Percentiles rank a stretch among this genome's conserved stretches.
Evolutionary conservation across 2,329 filamentous ascomycete genomes (phyloP).

Genomic region (Monilinia polystroma): DNA sequence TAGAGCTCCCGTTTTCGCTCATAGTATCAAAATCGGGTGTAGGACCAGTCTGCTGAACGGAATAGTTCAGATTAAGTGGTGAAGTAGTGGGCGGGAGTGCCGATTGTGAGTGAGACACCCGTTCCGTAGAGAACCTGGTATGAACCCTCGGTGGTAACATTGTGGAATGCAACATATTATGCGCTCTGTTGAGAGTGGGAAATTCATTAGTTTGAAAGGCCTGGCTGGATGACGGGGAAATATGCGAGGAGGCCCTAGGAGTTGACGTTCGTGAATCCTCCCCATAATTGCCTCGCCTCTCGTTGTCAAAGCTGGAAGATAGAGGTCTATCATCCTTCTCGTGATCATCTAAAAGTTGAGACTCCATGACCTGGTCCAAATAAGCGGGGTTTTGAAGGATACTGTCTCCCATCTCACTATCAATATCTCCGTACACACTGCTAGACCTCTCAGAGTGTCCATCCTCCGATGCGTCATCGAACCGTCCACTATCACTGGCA

Average conservation of each 20-base stretch:
- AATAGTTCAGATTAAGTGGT: not conserved
- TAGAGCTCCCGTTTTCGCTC: conserved; percentile 20
- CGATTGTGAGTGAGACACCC: conserved; percentile 38
- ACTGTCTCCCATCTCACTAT: conserved; percentile 34
- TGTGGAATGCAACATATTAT: conserved; percentile 34
- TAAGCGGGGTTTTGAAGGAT: conserved; percentile 37
- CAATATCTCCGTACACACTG: conserved; percentile 27
- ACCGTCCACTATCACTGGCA: conserved; percentile 38
- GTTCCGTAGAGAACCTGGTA: conserved; percentile 34
- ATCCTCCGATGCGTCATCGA: conserved; percentile 41
- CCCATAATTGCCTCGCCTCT: conserved; percentile 2
- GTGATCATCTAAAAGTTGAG: conserved; percentile 34
- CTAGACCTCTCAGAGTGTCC: conserved; percentile 32
- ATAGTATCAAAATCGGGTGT: not conserved
- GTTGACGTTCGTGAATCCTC: conserved; percentile 41
- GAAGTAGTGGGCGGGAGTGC: conserved; percentile 23
- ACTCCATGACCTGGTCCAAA: conserved; percentile 39
- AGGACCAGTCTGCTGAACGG: not conserved
- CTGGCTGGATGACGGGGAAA: conserved; percentile 35
- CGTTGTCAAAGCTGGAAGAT: conserved; percentile 17
- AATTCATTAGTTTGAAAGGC: conserved; percentile 6
- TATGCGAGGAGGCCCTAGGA: conserved; percentile 51
- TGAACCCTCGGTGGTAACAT: conserved; percentile 32
- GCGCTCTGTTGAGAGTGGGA: not conserved
- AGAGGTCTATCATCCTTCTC: conserved; percentile 37